Evolutionary conservation across 768 basidiomycete species (phyloP).

Genomic region (Phanerodontia chrysosporium): DNA sequence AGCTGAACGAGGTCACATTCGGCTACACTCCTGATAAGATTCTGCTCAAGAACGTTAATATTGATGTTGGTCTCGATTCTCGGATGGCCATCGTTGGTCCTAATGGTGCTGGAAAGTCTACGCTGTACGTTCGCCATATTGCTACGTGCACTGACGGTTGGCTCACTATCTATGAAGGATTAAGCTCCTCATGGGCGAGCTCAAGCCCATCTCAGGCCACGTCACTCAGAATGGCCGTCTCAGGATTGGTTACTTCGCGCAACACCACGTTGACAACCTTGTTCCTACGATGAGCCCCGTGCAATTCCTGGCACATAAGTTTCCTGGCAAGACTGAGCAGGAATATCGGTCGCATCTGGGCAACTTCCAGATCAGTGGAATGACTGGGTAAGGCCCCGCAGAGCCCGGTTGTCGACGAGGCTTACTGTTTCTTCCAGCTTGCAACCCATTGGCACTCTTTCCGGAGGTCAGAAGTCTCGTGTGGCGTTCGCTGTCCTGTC

Average conservation of each 20-base stretch:
- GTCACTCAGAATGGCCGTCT: constrained; percentile 89
- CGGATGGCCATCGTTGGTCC: constrained; percentile 94
- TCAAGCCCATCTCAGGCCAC: constrained; percentile 71
- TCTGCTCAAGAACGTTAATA: constrained; percentile 73
- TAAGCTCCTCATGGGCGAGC: constrained; percentile 85
- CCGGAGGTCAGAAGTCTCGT: constrained; percentile 94
- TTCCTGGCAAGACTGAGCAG: constrained; percentile 93
- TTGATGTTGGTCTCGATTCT: constrained; percentile 93
- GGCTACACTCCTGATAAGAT: constrained; percentile 78
- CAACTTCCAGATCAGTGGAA: constrained; percentile 94
- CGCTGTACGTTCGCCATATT: constrained; percentile 45
- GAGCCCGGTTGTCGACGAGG: not conserved
- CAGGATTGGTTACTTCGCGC: constrained; percentile 88
- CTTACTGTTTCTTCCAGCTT: constrained; percentile 38
- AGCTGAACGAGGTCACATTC: constrained; percentile 87
- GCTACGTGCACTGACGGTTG: not conserved
- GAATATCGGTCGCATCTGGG: constrained; percentile 95
- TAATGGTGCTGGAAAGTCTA: constrained; percentile 96
- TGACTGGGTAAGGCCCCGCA: constrained; percentile 65
- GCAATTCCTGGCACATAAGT: constrained; percentile 86
- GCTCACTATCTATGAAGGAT: constrained; percentile 48
- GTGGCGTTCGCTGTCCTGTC: constrained; percentile 90
- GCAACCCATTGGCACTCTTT: constrained; percentile 86
- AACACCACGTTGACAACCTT: constrained; percentile 93
- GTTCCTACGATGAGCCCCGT: constrained; percentile 85